Evolutionary conservation across 306 rosid species (phyloP), one percentile per base, ranked within the genome.

Genomic region (Oxytropis ochrocephala): DNA sequence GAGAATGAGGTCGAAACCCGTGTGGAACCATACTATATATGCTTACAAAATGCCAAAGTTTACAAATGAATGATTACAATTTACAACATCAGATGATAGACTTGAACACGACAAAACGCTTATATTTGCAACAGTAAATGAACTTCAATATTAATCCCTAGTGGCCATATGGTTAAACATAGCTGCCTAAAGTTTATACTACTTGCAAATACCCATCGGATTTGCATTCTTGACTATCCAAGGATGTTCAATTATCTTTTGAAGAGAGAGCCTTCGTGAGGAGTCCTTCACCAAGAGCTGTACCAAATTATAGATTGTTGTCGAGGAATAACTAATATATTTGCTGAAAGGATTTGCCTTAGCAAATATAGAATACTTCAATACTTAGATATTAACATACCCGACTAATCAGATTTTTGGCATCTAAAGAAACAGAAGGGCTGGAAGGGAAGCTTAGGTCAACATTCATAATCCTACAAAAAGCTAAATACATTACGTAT

Each of bases 241-340:
- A 51, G 93, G 96, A 80, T 92, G 98, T 58, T 90, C 91, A 83
- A 80, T 65, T 69, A 92, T 90, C 80, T 88, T 86, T 65, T 80
- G 78, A 70, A 93, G 96, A 33, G 96, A 86, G 35, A 88, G 88
- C 80, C 98, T 75, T 76, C 69, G 77, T 11, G 91, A 79, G 32
- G 96, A 86, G 74, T 92, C 93, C 80, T 79, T 92, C 72, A 88
- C 98, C 59, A 92, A 72, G 18, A 92, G 96, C 96, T 86, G 87
- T 79, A 73, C 16, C 50, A 64, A 51, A 60, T 64, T 61, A 73
- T 12, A 69, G 13, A 50, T 58, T 36, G 33, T 52, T 16, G 17
- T 74, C 60, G 69, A 72, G 70, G 11, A 29, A 54, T 16, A 60
- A 33, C 30, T 68, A 50, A 61, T 46, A 8, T 29, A 1, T 74